These are phyloP conservation scores for Hypoxylon fragiforme DNA, from an alignment of 495 filamentous ascomycete species.

Conservation along the genomic window DNA sequence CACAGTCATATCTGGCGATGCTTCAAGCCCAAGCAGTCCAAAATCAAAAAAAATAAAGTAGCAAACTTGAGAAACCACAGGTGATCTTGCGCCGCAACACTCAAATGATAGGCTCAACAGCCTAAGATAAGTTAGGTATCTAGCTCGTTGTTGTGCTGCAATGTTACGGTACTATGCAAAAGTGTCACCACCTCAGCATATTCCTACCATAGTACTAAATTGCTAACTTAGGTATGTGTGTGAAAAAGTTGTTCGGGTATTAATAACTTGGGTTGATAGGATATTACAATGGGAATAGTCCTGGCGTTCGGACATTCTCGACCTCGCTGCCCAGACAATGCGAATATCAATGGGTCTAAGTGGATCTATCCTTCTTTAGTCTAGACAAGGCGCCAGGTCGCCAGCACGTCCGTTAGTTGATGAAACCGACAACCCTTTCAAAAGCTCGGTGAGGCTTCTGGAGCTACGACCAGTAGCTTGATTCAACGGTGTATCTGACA, in stretches of 20 bases:
- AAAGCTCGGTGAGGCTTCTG: constrained; percentile 24
- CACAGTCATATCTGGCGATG: constrained; percentile 16
- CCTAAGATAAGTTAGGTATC: constrained; percentile 15
- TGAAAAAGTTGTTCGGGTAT: constrained; percentile 9
- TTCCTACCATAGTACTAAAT: no score
- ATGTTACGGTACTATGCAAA: constrained; percentile 20
- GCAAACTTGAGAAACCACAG: constrained; percentile 1
- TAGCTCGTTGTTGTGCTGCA: constrained; percentile 12
- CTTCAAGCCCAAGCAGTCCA: constrained; percentile 6
- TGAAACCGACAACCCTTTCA: constrained; percentile 22
- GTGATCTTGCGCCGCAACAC: neutral
- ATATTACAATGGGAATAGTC: constrained; percentile 16
- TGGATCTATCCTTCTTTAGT: constrained; percentile 18
- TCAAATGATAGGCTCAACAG: constrained; percentile 7
- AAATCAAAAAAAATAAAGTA: no score
- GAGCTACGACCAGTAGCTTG: constrained; percentile 18
- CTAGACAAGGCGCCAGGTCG: constrained; percentile 3
- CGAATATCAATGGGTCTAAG: constrained; percentile 5
- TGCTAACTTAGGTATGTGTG: no score
- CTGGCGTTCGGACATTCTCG: constrained; percentile 22
- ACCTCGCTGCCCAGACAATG: constrained; percentile 8
- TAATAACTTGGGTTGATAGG: constrained; percentile 9
- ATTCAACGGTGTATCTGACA: constrained; percentile 23
- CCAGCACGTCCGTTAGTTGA: constrained; percentile 7
- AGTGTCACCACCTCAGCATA: neutral